These are phyloP conservation scores for Aegilops sharonensis DNA, from an alignment of 176 grass and related monocot species.

Conservation along the genomic window DNA sequence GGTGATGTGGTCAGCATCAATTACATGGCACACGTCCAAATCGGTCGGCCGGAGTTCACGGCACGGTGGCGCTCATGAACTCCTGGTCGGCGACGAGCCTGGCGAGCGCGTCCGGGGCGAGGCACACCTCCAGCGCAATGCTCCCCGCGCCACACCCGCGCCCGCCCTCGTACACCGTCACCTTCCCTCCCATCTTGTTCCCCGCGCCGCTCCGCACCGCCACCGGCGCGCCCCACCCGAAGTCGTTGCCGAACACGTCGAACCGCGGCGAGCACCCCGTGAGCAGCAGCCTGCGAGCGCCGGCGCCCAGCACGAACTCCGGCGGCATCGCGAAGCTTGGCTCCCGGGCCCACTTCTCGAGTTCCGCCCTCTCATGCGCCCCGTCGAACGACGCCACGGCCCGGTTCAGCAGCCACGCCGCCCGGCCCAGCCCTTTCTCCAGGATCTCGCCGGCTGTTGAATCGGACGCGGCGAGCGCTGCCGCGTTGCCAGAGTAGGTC, in stretches of 20 bases:
- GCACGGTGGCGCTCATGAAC: background rate
- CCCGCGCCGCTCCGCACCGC: background rate
- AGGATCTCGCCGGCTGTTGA: background rate
- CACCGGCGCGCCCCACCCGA: background rate
- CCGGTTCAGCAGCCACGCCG: background rate
- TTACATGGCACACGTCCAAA: too few species aligned
- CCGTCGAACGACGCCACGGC: background rate
- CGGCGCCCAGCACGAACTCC: background rate
- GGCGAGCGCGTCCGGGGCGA: background rate
- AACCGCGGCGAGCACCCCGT: background rate
- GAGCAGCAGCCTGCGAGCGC: background rate
- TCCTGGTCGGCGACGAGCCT: background rate
- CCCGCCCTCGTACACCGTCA: background rate
- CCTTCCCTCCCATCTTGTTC: conserved; percentile 18
- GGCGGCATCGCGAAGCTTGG: background rate
- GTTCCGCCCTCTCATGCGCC: background rate
- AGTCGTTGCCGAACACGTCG: background rate
- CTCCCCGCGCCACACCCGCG: background rate
- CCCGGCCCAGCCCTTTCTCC: background rate
- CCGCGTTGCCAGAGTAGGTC: background rate
- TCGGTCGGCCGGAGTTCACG: too few species aligned
- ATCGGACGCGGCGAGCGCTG: background rate
- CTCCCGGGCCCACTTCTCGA: background rate
- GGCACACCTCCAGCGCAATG: background rate
- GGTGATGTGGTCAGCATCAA: too few species aligned